A percentile compares a stretch with the other conserved stretches of the same genome.
Evolutionary conservation across 2,329 filamentous ascomycete species (phyloP).

Genomic region (Coniochaeta ligniaria): DNA sequence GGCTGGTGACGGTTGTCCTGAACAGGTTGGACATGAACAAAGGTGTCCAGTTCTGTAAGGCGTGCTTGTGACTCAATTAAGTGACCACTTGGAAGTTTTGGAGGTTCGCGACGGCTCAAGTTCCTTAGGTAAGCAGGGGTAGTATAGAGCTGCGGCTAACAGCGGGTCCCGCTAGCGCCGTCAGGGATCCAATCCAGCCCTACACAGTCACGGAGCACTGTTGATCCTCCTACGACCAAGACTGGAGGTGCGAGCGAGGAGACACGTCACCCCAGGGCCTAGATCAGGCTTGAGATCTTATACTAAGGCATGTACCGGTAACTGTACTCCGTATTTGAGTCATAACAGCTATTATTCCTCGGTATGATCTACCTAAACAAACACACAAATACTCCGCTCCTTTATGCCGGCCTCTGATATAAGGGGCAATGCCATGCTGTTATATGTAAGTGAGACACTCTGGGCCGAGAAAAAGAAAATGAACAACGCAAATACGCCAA

Average conservation of each 20-base stretch:
- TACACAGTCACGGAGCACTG: not conserved
- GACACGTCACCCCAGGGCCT: no score
- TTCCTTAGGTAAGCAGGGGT: not conserved
- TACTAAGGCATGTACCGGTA: no score
- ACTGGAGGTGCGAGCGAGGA: no score
- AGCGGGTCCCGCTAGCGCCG: not conserved
- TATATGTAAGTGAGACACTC: not conserved
- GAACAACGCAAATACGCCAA: not conserved
- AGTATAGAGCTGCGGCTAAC: not conserved
- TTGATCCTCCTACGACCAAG: no score
- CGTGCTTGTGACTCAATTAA: not conserved
- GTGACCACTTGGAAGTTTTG: not conserved
- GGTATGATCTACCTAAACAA: no score
- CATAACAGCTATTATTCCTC: no score
- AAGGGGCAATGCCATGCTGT: not conserved
- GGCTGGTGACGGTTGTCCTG: not conserved
- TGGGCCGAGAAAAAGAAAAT: not conserved
- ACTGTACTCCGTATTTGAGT: no score
- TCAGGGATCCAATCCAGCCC: not conserved
- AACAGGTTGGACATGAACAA: constrained; percentile 1
- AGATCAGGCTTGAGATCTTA: no score
- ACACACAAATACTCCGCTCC: not conserved
- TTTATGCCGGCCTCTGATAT: not conserved
- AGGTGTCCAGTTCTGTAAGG: not conserved
- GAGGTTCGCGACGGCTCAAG: not conserved